A percentile compares a stretch with the other conserved stretches of the same genome.
phyloP scores from a whole-genome alignment of 768 basidiomycete genomes.

The Tricholoma flavovirens region DNA sequence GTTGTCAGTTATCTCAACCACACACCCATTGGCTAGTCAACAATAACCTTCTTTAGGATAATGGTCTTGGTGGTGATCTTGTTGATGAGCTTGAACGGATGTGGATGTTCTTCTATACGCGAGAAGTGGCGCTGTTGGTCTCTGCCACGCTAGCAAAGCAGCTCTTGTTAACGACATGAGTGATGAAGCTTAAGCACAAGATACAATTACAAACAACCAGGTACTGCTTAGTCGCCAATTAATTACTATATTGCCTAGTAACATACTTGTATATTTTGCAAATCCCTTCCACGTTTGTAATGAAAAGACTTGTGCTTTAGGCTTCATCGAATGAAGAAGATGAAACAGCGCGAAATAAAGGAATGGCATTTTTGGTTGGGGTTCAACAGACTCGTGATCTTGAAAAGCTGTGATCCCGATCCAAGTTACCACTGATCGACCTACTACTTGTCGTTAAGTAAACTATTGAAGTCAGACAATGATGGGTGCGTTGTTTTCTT shows the following conservation, averaged over 20 bases:
- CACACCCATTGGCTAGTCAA: constrained; percentile 1
- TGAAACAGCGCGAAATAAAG: background rate
- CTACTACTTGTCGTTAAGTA: background rate
- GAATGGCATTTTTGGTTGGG: background rate
- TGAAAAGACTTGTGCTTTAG: too few relatives aligned
- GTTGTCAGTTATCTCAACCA: constrained; percentile 4
- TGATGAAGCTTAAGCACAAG: background rate
- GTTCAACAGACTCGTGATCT: too few relatives aligned
- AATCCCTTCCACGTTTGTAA: too few relatives aligned
- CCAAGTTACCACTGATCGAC: background rate
- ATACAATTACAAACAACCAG: background rate
- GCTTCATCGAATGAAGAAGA: too few relatives aligned
- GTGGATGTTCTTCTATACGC: constrained; percentile 39
- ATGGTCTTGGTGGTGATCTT: constrained; percentile 33
- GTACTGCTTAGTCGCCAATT: too few relatives aligned
- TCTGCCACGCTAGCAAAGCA: constrained; percentile 31
- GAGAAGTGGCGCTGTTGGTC: constrained; percentile 22
- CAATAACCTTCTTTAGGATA: constrained; percentile 57
- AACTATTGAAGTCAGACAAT: background rate
- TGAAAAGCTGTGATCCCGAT: too few relatives aligned
- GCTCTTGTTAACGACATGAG: constrained; percentile 41
- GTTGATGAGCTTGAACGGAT: constrained; percentile 38
- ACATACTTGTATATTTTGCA: too few relatives aligned
- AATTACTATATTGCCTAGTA: too few relatives aligned
- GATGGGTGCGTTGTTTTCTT: background rate